Conservation (phyloP, 192 early-diverging fungal species). For the Backusella tuberculispora region DNA sequence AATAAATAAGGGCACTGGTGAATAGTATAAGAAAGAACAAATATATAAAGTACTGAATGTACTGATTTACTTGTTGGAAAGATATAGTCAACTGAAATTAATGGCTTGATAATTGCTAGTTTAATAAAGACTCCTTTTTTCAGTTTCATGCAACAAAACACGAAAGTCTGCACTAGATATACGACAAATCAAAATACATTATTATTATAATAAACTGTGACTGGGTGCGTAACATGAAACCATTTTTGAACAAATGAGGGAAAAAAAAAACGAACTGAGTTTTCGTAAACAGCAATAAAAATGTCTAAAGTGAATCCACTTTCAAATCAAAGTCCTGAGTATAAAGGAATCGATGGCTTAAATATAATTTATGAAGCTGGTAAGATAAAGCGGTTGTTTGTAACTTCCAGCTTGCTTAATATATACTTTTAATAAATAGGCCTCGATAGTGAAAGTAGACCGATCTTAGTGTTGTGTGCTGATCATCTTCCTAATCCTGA, state of each 20-base stretch:
- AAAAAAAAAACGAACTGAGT: not conserved
- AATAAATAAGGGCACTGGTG: too few relatives aligned
- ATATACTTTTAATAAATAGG: conserved; percentile 49
- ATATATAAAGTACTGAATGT: too few relatives aligned
- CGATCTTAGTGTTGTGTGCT: conserved; percentile 82
- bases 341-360: conserved; percentile 38
- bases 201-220: not conserved
- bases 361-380: conserved; percentile 47
- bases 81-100: too few relatives aligned
- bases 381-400: conserved; percentile 1
- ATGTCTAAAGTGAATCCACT: conserved; percentile 30
- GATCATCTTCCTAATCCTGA: conserved; percentile 88
- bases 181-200: not conserved
- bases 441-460: conserved; percentile 81
- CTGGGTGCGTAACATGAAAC: conserved; percentile 2
- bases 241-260: not conserved
- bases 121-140: too few relatives aligned
- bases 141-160: not conserved
- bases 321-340: conserved; percentile 53
- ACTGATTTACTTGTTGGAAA: too few relatives aligned
- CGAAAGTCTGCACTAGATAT: not conserved
- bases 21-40: too few relatives aligned
- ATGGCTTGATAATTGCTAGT: too few relatives aligned
- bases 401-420: not conserved
- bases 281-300: not conserved